Evolutionary conservation across 2,329 filamentous ascomycete genomes (phyloP), one percentile per base, ranked within the genome.

Genomic region (Botrytis tulipae): DNA sequence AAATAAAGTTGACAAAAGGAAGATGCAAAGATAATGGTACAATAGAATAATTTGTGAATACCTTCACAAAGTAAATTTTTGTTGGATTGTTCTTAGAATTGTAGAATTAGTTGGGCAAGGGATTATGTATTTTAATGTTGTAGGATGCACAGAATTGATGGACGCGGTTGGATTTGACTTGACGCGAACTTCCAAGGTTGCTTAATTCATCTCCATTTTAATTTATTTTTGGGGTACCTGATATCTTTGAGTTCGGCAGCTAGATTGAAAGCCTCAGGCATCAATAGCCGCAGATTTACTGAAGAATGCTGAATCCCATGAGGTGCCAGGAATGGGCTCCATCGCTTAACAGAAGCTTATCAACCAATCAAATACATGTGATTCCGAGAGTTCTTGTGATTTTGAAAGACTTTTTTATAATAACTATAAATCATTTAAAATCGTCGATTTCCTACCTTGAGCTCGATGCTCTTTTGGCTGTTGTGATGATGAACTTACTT

Each of bases 81-180:
- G n/a, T 46, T 71, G 69, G 29, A 42, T 40, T 46, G 32, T 32
- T 57, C 32, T 35, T 57, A 37, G 18, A 42, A 57, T 69, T 57
- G 66, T 40, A 69, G 51, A 69, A 57, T 69, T 69, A 57, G 40
- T 69, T 69, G 51, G 8, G 18, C 18, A 69, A 69, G 35, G 51
- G 51, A 57, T 57, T 57, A 57, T 57, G 66, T 57, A 68, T 68
- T 68, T 42, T n/a, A 29, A 57, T 9, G 48, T 42, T 57, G 51
- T 25, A 42, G 48, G 66, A 69, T 42, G 48, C 66, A 69, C 66
- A 69, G 66, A 40, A 32, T 25, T 48, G 63, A 69, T 69, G 66
- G 37, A 69, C 66, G 66, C 66, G 66, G 66, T 69, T 69, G 66
- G 66, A 59, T 69, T 69, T 69, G 66, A 69, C 66, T 69, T 69